These are phyloP conservation scores for Camellia sinensis DNA, from an alignment of 148 eudicot species.

Conservation along the genomic window DNA sequence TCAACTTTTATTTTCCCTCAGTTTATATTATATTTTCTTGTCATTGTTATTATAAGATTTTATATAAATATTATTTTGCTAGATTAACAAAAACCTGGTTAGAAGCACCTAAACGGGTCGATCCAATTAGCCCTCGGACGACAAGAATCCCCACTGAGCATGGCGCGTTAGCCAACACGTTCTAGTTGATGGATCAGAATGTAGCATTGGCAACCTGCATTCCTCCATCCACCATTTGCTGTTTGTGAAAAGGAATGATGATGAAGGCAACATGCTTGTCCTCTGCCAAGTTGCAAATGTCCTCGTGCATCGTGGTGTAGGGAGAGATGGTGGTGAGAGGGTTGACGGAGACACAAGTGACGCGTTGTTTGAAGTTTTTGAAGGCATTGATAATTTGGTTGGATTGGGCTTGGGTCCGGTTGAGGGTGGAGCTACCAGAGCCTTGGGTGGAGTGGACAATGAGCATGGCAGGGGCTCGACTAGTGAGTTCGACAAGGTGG, in stretches of 20 bases:
- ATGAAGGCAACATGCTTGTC: slow-evolving; percentile 28
- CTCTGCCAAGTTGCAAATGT: slow-evolving; percentile 30
- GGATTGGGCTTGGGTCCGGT: slow-evolving; percentile 74
- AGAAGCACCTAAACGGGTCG: slow-evolving; percentile 19
- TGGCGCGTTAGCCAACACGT: slow-evolving; percentile 27
- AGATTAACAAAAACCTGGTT: not conserved
- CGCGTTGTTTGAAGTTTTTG: slow-evolving; percentile 30
- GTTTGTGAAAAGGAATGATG: slow-evolving; percentile 35
- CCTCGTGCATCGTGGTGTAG: slow-evolving; percentile 37
- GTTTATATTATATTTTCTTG: too few relatives aligned
- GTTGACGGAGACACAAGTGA: slow-evolving; percentile 19
- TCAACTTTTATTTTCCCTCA: too few relatives aligned
- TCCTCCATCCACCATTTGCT: slow-evolving; percentile 34
- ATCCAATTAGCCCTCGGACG: slow-evolving; percentile 34
- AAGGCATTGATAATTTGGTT: slow-evolving; percentile 70
- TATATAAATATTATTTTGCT: too few relatives aligned
- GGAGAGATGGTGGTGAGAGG: slow-evolving; percentile 37
- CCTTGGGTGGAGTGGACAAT: slow-evolving; percentile 65
- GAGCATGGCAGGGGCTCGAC: slow-evolving; percentile 75
- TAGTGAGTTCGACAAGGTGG: slow-evolving; percentile 50
- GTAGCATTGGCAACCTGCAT: slow-evolving; percentile 32
- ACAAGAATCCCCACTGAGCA: slow-evolving; percentile 37
- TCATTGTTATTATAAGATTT: too few relatives aligned
- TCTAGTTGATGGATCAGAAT: slow-evolving; percentile 23
- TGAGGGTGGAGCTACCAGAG: slow-evolving; percentile 52